Evolutionary conservation across 2,329 filamentous ascomycete genomes (phyloP).

Genomic region (Penicillium digitatum): DNA sequence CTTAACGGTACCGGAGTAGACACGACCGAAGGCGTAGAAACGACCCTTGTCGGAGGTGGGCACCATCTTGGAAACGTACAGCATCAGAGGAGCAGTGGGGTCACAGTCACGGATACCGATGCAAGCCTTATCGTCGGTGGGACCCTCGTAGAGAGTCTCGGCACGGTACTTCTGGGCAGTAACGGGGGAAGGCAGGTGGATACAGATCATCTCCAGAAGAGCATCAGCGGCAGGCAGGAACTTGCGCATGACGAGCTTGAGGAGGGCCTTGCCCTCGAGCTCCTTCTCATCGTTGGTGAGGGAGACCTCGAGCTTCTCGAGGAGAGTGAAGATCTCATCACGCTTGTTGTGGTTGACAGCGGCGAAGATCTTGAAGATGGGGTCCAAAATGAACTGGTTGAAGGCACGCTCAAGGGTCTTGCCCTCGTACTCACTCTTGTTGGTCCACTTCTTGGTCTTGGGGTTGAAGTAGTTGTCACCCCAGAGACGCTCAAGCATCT

Average conservation of each 20-base stretch:
- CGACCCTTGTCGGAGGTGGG: slow-evolving; percentile 99
- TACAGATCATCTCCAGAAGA: slow-evolving; percentile 99
- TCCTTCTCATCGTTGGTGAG: slow-evolving; percentile 80
- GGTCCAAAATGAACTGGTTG: slow-evolving; percentile 99
- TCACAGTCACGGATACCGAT: slow-evolving; percentile 98
- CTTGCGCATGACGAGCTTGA: slow-evolving; percentile 97
- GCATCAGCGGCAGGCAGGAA: slow-evolving; percentile 98
- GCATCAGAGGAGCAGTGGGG: slow-evolving; percentile 96
- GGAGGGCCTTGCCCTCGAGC: slow-evolving; percentile 93
- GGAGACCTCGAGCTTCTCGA: slow-evolving; percentile 95
- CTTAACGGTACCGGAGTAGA: slow-evolving; percentile 96
- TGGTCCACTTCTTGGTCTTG: slow-evolving; percentile 99
- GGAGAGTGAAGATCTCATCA: slow-evolving; percentile 76
- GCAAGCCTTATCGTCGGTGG: slow-evolving; percentile 82
- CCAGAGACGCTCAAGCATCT: slow-evolving; percentile 99
- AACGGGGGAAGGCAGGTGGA: slow-evolving; percentile 93
- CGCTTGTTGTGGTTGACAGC: slow-evolving; percentile 99
- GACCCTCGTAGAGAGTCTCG: slow-evolving; percentile 99
- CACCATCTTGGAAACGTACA: slow-evolving; percentile 99
- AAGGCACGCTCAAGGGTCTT: slow-evolving; percentile 95
- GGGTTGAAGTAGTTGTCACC: slow-evolving; percentile 99
- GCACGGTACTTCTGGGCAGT: slow-evolving; percentile 97
- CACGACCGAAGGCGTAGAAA: slow-evolving; percentile 99
- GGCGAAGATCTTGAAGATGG: slow-evolving; percentile 98
- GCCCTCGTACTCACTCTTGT: slow-evolving; percentile 74